phyloP scores from a whole-genome alignment of 768 basidiomycete species.

The Podaxis mareebaensis region DNA sequence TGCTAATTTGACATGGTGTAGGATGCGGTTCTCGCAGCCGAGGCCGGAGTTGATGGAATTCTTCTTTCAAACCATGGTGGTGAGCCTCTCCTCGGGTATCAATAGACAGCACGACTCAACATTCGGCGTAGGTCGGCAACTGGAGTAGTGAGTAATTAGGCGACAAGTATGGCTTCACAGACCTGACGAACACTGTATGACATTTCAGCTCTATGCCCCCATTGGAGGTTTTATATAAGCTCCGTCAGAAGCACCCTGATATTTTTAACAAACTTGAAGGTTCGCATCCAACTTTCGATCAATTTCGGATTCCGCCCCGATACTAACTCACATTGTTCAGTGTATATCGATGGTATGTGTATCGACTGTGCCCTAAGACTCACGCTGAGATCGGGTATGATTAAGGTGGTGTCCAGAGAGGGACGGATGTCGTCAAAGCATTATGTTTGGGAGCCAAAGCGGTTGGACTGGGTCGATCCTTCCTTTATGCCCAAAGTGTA shows the following conservation, averaged over 20 bases:
- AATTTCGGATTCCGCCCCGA: neutral
- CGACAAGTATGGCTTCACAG: neutral
- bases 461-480: constrained; percentile 83
- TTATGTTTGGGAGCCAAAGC: constrained; percentile 86
- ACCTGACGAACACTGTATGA: constrained; percentile 24
- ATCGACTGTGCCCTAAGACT: neutral
- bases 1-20: constrained; percentile 30
- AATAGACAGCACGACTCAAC: constrained; percentile 4
- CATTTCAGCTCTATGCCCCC: constrained; percentile 67
- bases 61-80: constrained; percentile 93
- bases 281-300: constrained; percentile 18
- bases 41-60: constrained; percentile 86
- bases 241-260: constrained; percentile 74
- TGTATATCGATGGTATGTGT: constrained; percentile 79
- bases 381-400: neutral
- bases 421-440: constrained; percentile 79
- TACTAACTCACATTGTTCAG: constrained; percentile 33
- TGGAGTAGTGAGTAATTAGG: constrained; percentile 63
- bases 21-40: constrained; percentile 85
- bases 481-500: constrained; percentile 86
- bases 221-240: constrained; percentile 72
- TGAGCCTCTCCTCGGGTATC: constrained; percentile 25
- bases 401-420: constrained; percentile 20
- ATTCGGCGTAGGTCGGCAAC: constrained; percentile 58
- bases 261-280: constrained; percentile 75